Evolutionary conservation across 2,329 filamentous ascomycete species (phyloP).

Genomic region (Whalleya microplaca): DNA sequence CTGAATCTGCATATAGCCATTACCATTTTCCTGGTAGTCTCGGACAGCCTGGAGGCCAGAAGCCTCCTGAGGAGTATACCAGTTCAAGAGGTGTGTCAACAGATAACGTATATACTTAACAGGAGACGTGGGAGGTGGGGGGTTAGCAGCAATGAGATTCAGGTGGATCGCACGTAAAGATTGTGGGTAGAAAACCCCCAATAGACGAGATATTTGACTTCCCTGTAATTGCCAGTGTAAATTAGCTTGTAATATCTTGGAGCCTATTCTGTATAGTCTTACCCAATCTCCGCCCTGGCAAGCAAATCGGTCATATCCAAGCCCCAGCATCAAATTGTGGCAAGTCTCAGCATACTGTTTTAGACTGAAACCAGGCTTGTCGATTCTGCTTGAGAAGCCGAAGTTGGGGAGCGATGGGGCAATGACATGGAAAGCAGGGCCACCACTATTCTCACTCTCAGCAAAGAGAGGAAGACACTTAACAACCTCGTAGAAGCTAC

Average conservation of each 20-base stretch:
- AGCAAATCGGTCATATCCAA: slow-evolving; percentile 36
- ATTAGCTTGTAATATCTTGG: no score
- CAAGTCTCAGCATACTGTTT: slow-evolving; percentile 34
- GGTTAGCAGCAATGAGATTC: slow-evolving; percentile 5
- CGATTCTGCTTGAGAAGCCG: slow-evolving; percentile 39
- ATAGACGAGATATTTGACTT: slow-evolving; percentile 7
- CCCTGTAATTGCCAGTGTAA: slow-evolving; percentile 4
- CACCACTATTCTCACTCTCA: slow-evolving; percentile 6
- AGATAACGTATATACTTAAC: slow-evolving; percentile 8
- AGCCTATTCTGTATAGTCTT: background rate
- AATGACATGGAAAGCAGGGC: slow-evolving; percentile 41
- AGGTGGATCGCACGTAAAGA: slow-evolving; percentile 15
- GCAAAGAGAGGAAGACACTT: slow-evolving; percentile 29
- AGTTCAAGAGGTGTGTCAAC: slow-evolving; percentile 10
- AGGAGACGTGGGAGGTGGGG: slow-evolving; percentile 12
- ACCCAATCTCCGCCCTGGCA: slow-evolving; percentile 25
- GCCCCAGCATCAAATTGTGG: slow-evolving; percentile 38
- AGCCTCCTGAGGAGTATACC: slow-evolving; percentile 17
- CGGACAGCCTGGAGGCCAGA: slow-evolving; percentile 18
- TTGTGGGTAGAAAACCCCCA: slow-evolving; percentile 12
- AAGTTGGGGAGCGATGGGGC: slow-evolving; percentile 43
- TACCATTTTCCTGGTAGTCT: slow-evolving; percentile 22
- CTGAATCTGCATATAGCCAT: slow-evolving; percentile 33
- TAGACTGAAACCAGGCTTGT: slow-evolving; percentile 33
- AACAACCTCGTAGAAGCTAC: slow-evolving; percentile 35